phyloP scores from a whole-genome alignment of 140 eudicot species.

The Anethum foeniculum region DNA sequence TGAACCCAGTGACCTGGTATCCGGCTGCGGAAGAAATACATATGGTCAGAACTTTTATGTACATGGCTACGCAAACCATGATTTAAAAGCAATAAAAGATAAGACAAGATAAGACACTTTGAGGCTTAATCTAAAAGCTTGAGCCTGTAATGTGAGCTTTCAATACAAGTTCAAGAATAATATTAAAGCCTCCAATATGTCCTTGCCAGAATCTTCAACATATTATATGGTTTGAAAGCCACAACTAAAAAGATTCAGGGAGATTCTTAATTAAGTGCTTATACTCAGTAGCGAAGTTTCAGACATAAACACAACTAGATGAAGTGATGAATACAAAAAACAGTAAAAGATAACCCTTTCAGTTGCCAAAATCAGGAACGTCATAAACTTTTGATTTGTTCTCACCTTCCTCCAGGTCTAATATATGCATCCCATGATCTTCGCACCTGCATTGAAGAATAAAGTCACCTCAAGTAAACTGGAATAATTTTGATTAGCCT shows the following conservation, averaged over 20 bases:
- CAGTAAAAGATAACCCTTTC: neutral
- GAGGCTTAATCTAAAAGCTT: neutral
- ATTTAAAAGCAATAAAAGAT: no score
- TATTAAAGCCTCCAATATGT: neutral
- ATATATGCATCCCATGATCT: conserved; percentile 93
- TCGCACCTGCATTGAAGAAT: conserved; percentile 57
- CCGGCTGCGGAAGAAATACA: conserved; percentile 43
- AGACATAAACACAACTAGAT: neutral
- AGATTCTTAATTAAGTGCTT: neutral
- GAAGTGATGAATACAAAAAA: neutral
- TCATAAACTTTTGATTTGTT: neutral
- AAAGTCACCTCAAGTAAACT: conserved; percentile 6
- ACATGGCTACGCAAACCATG: neutral
- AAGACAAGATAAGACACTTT: neutral
- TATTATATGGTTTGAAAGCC: neutral
- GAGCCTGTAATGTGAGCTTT: neutral
- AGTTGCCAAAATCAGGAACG: neutral
- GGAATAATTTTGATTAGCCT: neutral
- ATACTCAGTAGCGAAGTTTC: neutral
- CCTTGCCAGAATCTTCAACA: neutral
- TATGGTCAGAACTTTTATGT: neutral
- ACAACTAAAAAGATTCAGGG: neutral
- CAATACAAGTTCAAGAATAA: neutral
- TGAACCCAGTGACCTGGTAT: conserved; percentile 99
- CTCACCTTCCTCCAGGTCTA: conserved; percentile 93